Base-by-base conservation (phyloP, 2,329 filamentous ascomycete species). In the Pleoardoris graminearum region DNA sequence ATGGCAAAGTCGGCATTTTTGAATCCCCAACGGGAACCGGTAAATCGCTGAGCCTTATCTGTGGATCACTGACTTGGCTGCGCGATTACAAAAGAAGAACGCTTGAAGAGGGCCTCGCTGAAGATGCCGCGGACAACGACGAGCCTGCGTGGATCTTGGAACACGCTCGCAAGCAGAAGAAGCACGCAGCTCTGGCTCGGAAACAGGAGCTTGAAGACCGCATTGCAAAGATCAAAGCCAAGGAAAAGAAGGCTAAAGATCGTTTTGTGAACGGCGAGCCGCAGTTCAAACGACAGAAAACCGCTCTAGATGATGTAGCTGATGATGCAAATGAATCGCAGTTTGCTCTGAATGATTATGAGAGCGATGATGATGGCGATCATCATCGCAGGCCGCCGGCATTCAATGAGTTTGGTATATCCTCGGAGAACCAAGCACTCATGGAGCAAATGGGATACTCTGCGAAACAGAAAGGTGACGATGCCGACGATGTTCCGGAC, bases 11-110 rank as follows among this genome's bases (percentile, higher is more conserved):
- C 41, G 92, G 90, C 25, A 91, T 97, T 37, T 86, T 97, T 39
- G 92, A 97, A 69, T 96, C 90, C 39, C 92, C 92, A n/a, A 97
- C 92, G 36, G 92, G 92, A 72, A 88, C 85, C 80, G 92, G 92
- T 38, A 97, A 97, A 81, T 96, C 92, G 1, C 75, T 97, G 38
- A 96, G 92, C 59, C 80, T 97, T 23, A 94, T 97, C 57, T 97
- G 92, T 69, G 89, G 88, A 35, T 87, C 91, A 5, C 73, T 97
- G 65, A 96, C 91, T 2, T 97, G 92, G 92, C 79, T 97, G n/a
- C 86, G 92, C 42, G 84, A 90, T 51, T 84, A 92, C 74, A 93
- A 95, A 70, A 78, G 85, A 73, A 70, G 78, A 65, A 61, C 71
- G 55, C 74, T 87, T 78, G 73, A 88, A 78, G 71, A 80, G 68